A percentile compares a stretch with the other conserved stretches of the same genome.
Evolutionary conservation across 345 rosid species (phyloP).

Genomic region (Diplotaxis tenuifolia): DNA sequence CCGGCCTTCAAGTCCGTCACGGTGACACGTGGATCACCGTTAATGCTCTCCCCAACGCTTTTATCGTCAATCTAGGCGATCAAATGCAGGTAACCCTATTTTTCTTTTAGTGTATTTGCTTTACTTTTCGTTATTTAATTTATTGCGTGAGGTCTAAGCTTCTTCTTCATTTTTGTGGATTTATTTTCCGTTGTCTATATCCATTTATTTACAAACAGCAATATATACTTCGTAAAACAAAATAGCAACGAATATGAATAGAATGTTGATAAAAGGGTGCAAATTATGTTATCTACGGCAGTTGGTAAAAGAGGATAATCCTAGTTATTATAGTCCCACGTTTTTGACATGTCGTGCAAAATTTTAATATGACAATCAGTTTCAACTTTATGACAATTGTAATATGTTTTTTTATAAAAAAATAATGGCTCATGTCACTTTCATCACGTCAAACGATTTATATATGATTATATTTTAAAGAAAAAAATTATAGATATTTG

Average conservation of each 20-base stretch:
- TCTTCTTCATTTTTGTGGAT: not conserved
- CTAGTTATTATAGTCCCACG: conserved; percentile 13
- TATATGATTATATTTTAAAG: not conserved
- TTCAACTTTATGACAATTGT: conserved; percentile 1
- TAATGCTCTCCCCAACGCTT: conserved; percentile 67
- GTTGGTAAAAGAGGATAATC: conserved; percentile 9
- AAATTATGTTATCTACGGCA: not conserved
- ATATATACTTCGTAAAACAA: too few relatives aligned
- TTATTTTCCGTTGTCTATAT: not conserved
- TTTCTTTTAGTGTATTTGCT: not conserved
- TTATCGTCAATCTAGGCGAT: conserved; percentile 84
- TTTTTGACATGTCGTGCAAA: conserved; percentile 21
- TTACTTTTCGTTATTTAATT: not conserved
- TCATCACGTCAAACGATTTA: not conserved
- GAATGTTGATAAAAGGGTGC: not conserved
- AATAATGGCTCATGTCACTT: not conserved
- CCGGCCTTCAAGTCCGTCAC: conserved; percentile 81
- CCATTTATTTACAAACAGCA: not conserved
- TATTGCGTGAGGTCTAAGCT: not conserved
- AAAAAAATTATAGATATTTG: not conserved
- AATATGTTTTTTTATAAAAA: not conserved
- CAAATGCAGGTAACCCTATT: conserved; percentile 68
- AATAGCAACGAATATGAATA: not conserved
- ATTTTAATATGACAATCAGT: conserved; percentile 8
- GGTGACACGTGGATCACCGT: conserved; percentile 69